phyloP scores from a whole-genome alignment of 1,139 yeast genomes.

The Debaryomycetaceae sp. region DNA sequence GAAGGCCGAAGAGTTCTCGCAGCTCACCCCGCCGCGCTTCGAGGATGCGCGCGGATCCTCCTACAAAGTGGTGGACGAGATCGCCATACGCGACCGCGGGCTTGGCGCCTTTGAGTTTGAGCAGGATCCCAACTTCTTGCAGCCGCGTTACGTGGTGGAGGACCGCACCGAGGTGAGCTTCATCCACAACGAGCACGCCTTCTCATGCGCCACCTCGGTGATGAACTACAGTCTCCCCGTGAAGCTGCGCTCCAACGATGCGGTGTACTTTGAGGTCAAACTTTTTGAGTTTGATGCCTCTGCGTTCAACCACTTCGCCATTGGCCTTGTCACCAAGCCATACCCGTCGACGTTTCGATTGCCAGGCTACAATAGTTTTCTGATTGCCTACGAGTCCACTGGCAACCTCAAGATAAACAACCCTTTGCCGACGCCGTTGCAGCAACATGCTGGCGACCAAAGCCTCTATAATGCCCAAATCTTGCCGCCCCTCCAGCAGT shows the following conservation, averaged over 20 bases:
- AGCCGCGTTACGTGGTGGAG: constrained; percentile 44
- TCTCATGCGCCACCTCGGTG: constrained; percentile 43
- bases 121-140: constrained; percentile 26
- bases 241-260: constrained; percentile 47
- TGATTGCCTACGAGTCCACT: constrained; percentile 82
- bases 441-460: constrained; percentile 46
- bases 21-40: constrained; percentile 29
- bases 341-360: constrained; percentile 76
- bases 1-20: constrained; percentile 32
- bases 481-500: constrained; percentile 72
- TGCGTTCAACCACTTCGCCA: constrained; percentile 44
- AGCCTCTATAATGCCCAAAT: constrained; percentile 55
- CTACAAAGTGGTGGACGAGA: constrained; percentile 27
- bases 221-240: constrained; percentile 64
- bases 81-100: constrained; percentile 35
- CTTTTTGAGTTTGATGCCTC: constrained; percentile 43
- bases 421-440: constrained; percentile 55
- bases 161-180: constrained; percentile 63
- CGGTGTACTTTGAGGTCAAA: constrained; percentile 69
- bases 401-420: constrained; percentile 80
- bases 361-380: constrained; percentile 80
- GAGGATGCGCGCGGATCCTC: constrained; percentile 31
- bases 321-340: constrained; percentile 85
- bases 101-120: constrained; percentile 40
- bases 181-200: constrained; percentile 38